phyloP scores from a whole-genome alignment of 2,329 filamentous ascomycete genomes.

The Fusarium chlamydosporum region DNA sequence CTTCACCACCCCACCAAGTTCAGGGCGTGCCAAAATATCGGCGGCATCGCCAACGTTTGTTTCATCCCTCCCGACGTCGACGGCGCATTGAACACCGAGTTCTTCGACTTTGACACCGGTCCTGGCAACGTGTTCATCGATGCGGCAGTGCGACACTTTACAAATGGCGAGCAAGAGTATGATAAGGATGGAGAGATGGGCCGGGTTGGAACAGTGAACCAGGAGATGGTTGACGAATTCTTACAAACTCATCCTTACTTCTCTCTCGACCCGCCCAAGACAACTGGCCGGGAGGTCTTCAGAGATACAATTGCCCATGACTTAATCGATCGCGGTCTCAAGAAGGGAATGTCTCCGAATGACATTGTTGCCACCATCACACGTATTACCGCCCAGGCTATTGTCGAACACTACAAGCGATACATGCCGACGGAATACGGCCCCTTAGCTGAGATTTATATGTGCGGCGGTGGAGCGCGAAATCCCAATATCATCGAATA shows the following conservation, averaged over 20 bases:
- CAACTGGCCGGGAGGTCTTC: constrained; percentile 1
- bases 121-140: constrained; percentile 4
- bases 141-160: constrained; percentile 1
- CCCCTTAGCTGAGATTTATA: neutral
- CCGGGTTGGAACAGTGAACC: neutral
- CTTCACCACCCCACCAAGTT: constrained; percentile 7
- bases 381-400: constrained; percentile 1
- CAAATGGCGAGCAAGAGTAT: constrained; percentile 4
- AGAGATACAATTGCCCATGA: neutral
- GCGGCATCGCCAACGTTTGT: constrained; percentile 2
- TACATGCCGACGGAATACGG: constrained; percentile 5
- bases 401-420: constrained; percentile 1
- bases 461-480: constrained; percentile 1
- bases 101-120: constrained; percentile 5
- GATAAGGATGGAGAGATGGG: constrained; percentile 4
- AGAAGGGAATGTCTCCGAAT: neutral
- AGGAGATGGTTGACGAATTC: neutral
- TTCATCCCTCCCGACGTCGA: constrained; percentile 3
- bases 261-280: neutral
- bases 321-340: neutral
- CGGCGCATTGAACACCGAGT: constrained; percentile 3
- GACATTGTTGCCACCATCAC: constrained; percentile 7
- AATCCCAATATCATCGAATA: constrained; percentile 4
- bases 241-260: constrained; percentile 1
- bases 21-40: constrained; percentile 2